A percentile compares a stretch with the other conserved stretches of the same genome.
Conservation (phyloP, 306 rosid species). For the Comarum palustre region DNA sequence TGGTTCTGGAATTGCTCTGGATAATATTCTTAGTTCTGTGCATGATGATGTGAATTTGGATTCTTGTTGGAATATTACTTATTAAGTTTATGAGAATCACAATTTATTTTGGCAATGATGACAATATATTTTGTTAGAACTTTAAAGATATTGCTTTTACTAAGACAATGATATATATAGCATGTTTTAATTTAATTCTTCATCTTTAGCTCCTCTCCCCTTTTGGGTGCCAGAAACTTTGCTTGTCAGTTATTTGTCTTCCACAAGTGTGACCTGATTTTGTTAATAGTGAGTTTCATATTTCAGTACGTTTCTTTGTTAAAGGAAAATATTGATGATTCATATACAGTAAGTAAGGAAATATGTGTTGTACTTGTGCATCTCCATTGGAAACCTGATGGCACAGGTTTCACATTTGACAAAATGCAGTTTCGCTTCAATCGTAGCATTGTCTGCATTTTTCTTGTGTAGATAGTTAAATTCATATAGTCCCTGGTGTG, state of each 20-base stretch:
- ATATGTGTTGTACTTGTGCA: background rate
- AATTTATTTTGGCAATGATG: background rate
- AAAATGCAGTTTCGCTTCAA: background rate
- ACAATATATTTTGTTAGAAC: background rate
- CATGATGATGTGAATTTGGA: background rate
- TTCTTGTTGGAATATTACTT: background rate
- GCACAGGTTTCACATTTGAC: background rate
- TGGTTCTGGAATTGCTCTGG: background rate
- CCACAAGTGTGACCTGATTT: background rate
- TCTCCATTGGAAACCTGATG: constrained; percentile 25
- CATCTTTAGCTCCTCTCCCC: background rate
- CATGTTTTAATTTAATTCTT: background rate
- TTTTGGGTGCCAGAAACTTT: background rate
- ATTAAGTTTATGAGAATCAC: background rate
- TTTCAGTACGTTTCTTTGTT: background rate
- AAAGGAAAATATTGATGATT: background rate
- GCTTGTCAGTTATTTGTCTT: background rate
- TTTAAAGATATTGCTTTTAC: background rate
- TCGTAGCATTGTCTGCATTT: background rate
- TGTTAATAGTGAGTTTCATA: background rate
- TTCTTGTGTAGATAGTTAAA: constrained; percentile 14
- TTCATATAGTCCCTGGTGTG: constrained; percentile 1
- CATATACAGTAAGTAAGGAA: background rate
- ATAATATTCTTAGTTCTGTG: background rate
- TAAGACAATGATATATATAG: too few relatives aligned